Evolutionary conservation across 345 rosid genomes (phyloP).

Genomic region (Eucalyptus shirleyi): DNA sequence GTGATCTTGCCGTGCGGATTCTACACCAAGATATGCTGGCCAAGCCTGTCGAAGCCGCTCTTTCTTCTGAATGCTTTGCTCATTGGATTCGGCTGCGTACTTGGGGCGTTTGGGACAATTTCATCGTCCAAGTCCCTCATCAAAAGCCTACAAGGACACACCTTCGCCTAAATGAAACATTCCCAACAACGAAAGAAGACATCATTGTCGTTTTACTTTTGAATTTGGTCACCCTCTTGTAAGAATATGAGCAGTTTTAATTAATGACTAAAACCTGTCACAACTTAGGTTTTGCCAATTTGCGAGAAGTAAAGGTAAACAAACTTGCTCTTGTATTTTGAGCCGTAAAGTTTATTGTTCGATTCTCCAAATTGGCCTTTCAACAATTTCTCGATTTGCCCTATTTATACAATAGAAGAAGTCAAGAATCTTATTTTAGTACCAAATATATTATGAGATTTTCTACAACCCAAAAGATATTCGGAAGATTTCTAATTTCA

Average conservation of each 20-base stretch:
- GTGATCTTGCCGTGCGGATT: constrained; percentile 47
- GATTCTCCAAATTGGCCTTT: background rate
- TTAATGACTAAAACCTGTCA: background rate
- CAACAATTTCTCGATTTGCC: background rate
- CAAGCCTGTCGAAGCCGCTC: constrained; percentile 14
- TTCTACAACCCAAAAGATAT: background rate
- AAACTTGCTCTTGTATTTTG: background rate
- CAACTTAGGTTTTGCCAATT: background rate
- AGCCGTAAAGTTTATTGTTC: background rate
- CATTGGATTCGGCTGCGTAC: constrained; percentile 32
- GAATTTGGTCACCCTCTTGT: background rate
- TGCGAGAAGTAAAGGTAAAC: background rate
- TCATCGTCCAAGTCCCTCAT: constrained; percentile 30
- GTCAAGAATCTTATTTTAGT: background rate
- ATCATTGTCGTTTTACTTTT: background rate
- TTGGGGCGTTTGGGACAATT: constrained; percentile 49
- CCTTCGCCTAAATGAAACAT: background rate
- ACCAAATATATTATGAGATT: background rate
- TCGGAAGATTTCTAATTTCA: background rate
- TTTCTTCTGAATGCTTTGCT: constrained; percentile 24
- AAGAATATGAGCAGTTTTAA: background rate
- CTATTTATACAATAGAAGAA: background rate
- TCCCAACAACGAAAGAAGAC: background rate
- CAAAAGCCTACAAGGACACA: constrained; percentile 4
- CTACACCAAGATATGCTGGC: constrained; percentile 50